Evolutionary conservation across 1,139 yeast species (phyloP), one percentile per base, ranked within the genome.

Genomic region (Entelexis paramagnoliae): DNA sequence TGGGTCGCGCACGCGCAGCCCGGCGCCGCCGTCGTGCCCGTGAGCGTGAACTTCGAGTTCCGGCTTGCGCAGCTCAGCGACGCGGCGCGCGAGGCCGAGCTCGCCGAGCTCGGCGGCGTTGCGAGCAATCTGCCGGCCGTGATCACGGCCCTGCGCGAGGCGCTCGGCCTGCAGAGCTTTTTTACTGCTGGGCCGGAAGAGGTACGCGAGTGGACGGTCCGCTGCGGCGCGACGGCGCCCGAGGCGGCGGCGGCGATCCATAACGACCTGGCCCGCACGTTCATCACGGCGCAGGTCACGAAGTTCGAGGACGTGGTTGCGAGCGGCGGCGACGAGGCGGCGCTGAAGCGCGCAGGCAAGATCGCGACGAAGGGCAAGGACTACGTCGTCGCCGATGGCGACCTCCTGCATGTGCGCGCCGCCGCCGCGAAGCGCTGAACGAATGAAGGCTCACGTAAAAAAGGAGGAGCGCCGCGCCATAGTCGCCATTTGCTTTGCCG

Each of bases 221-320:
- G 93, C 58, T 70, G 73, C 58, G 86, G 89, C 28, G 79, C 86
- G 35, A 75, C 79, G 40, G 95, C 95, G 9, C 93, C 94, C 17
- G 86, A 86, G 59, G 96, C 96, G 1, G 97, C 95, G 0, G 91
- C 88, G 3, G 79, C 82, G 33, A 87, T 87, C 55, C 96, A 87
- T 64, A 80, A 84, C 6, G 95, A 87, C 65, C 71, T 87, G 51
- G 80, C 81, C 62, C 77, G 79, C 58, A 83, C 93, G 0, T 87
- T 87, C 62, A 79, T 87, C 51, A 76, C 76, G 60, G 91, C 91
- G 5, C 80, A 85, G 62, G 84, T 88, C 50, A 81, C 80, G 70
- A 64, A 63, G 40, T 61, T 53, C 46, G 61, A 60, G 11, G 69
- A 68, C 50, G 58, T 60, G 14, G 57, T 66, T 3, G 59, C 52